A percentile compares a stretch with the other conserved stretches of the same genome.
phyloP scores from a whole-genome alignment of 2,329 filamentous ascomycete genomes.

The Tolypocladium pustulatum region DNA sequence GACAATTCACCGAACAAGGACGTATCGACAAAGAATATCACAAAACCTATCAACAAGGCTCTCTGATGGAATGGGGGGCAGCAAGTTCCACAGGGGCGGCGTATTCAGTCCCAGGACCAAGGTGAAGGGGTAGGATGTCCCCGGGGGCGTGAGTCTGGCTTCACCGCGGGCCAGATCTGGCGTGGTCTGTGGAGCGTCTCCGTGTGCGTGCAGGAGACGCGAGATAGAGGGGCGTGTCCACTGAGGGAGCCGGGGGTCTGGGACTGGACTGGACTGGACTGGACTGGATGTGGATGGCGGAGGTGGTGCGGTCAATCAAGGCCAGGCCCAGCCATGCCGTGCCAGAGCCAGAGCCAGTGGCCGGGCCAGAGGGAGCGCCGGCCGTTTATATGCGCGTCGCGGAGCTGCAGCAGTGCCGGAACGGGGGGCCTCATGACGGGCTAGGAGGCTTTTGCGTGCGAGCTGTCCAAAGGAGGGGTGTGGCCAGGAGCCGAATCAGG shows the following conservation, averaged over 20 bases:
- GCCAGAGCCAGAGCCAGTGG: conserved; percentile 3
- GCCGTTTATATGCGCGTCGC: conserved; percentile 37
- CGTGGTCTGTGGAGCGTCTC: background rate
- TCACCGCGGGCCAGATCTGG: background rate
- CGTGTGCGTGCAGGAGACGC: background rate
- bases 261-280: no score
- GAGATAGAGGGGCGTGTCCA: background rate
- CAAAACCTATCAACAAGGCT: background rate
- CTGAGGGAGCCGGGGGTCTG: background rate
- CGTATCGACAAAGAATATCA: background rate
- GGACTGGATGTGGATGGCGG: background rate
- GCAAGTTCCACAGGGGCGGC: background rate
- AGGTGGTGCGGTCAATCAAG: background rate
- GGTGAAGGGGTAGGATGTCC: background rate
- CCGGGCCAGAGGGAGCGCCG: conserved; percentile 25
- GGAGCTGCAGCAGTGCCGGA: background rate
- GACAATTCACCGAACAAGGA: background rate
- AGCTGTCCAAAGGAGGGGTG: background rate
- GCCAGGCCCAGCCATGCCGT: background rate
- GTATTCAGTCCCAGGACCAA: background rate
- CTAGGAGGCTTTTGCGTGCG: background rate
- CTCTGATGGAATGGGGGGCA: background rate
- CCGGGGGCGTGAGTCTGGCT: background rate
- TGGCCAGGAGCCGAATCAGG: conserved; percentile 1
- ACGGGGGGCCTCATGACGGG: background rate